Evolutionary conservation across 306 rosid genomes (phyloP), one percentile per base, ranked within the genome.

Genomic region (Lathyrus oleraceus): DNA sequence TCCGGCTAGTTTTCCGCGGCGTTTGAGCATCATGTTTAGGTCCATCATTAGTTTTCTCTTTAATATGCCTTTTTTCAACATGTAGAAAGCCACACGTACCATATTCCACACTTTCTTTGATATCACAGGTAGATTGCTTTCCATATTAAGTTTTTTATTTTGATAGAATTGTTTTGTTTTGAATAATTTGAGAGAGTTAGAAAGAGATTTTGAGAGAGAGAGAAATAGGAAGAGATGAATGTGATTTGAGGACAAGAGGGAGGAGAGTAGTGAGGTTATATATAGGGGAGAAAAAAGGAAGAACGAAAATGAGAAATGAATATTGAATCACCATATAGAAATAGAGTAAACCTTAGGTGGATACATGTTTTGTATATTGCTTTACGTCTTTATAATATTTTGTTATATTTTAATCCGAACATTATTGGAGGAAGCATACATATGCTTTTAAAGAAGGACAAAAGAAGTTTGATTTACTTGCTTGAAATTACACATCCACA

Each of bases 1-100:
- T 1, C 91, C 78, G 72, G 97, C 97, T 30, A 94, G 67, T 69
- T 94, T 94, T 78, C 92, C 71, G 7, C 92, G 96, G 59, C 91
- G 97, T 65, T 88, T 94, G 83, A 89, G 87, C 57, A 94, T 61
- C 77, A 87, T 59, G 87, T 86, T 87, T 74, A 88, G 84, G 40
- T 83, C 84, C 67, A 91, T 83, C 40, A 86, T 53, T 53, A 53
- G 3, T 11, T 53, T 53, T 0, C 59, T 15, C 32, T 53, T 53
- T 53, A 15, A 53, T 2, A 53, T 10, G 3, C 28, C 59, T 53
- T 53, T 53, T 53, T 4, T 53, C 7, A 53, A 8, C 59, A 53
- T 53, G 59, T 20, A 53, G 30, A 53, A 53, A 0, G 13, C 59
- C 3, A 21, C 59, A 53, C 59, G 59, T 53, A 53, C 32, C 8